Conservation (phyloP, 441 rosid species). For the Jatropha multifida region DNA sequence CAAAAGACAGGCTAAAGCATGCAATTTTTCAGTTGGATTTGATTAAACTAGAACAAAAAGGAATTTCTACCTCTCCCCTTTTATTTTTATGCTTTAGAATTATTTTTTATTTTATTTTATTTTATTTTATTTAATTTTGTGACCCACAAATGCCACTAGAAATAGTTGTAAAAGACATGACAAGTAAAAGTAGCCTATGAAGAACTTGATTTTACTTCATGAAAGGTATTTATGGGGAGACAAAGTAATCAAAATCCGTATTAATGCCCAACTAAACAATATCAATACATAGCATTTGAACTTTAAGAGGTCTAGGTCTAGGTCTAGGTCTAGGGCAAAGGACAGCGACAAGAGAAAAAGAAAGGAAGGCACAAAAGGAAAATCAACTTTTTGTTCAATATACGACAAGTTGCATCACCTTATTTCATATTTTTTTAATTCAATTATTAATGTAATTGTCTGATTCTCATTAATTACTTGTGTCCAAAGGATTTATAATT, state of each 20-base stretch:
- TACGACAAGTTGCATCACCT: slow-evolving; percentile 1
- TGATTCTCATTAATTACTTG: neutral
- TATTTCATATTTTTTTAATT: neutral
- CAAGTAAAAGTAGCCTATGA: slow-evolving; percentile 9
- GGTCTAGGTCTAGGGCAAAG: neutral
- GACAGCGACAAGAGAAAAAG: neutral
- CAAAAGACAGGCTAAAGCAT: neutral
- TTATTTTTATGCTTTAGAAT: neutral
- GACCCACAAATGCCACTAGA: slow-evolving; percentile 21
- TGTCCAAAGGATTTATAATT: no score
- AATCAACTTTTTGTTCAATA: slow-evolving; percentile 11
- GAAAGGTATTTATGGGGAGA: slow-evolving; percentile 7
- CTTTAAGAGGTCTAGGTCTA: neutral
- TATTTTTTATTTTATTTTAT: no score
- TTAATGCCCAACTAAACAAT: slow-evolving; percentile 35
- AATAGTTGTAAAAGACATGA: neutral
- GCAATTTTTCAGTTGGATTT: neutral
- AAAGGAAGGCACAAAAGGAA: neutral
- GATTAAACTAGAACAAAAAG: neutral
- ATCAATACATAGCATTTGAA: slow-evolving; percentile 15
- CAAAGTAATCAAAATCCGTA: slow-evolving; percentile 26
- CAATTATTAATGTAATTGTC: neutral
- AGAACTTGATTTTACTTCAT: slow-evolving; percentile 6
- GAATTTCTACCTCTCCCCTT: neutral
- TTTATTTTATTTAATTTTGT: neutral